phyloP scores from a whole-genome alignment of 805 yeast species.

The Wickerhamomyces queroliae region DNA sequence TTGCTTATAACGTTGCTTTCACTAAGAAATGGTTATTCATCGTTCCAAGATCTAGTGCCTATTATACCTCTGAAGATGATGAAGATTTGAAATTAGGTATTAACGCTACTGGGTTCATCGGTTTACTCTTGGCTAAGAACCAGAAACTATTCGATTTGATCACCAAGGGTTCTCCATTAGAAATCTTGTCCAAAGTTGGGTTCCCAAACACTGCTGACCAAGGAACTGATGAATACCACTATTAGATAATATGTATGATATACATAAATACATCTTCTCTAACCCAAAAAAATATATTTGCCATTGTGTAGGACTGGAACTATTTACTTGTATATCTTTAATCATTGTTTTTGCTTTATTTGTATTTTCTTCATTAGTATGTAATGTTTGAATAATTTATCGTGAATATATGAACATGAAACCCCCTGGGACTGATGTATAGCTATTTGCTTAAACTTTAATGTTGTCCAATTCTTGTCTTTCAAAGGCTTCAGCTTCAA shows the following conservation, averaged over 20 bases:
- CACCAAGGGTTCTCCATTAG: constrained; percentile 35
- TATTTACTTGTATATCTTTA: too few species aligned
- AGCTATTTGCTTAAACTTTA: constrained; percentile 13
- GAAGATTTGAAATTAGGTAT: constrained; percentile 43
- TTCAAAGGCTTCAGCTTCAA: constrained; percentile 88
- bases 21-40: constrained; percentile 80
- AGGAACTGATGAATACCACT: constrained; percentile 59
- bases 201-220: constrained; percentile 55
- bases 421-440: too few species aligned
- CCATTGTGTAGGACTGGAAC: too few species aligned
- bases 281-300: neutral
- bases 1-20: constrained; percentile 78
- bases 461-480: constrained; percentile 85
- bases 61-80: constrained; percentile 32
- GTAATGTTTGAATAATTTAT: neutral
- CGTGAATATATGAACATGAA: neutral
- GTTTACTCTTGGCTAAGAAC: constrained; percentile 72
- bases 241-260: constrained; percentile 28
- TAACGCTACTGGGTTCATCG: constrained; percentile 78
- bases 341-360: too few species aligned
- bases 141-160: constrained; percentile 46
- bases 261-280: neutral
- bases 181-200: constrained; percentile 60
- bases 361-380: neutral
- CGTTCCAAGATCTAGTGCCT: constrained; percentile 70